A percentile compares a stretch with the other conserved stretches of the same genome.
These are phyloP conservation scores for Tylopilus subfusipes DNA, from an alignment of 768 basidiomycete species.

Conservation along the genomic window DNA sequence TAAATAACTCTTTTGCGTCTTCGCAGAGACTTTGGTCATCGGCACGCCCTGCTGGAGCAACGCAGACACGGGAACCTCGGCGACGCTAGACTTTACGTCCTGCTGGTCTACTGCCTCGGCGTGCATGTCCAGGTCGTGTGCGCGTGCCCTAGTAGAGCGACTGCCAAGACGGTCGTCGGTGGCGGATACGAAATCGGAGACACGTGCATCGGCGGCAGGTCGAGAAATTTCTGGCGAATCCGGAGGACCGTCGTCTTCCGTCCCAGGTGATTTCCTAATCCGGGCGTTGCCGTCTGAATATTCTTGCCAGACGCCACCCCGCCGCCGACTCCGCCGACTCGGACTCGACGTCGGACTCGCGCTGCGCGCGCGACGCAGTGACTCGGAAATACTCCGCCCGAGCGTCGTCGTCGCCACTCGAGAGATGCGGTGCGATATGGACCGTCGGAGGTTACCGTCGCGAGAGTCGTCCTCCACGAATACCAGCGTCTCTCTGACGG, in stretches of 20 bases:
- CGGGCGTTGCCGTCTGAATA: constrained; percentile 5
- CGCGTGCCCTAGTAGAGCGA: not conserved
- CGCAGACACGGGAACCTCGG: constrained; percentile 52
- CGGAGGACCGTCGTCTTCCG: not conserved
- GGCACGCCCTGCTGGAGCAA: constrained; percentile 59
- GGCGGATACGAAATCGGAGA: not conserved
- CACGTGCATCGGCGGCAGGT: not conserved
- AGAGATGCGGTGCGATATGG: constrained; percentile 37
- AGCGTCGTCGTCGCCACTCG: constrained; percentile 30
- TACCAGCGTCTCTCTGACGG: not conserved
- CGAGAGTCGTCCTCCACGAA: not conserved
- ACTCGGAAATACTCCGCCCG: constrained; percentile 29
- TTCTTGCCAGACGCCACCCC: too few relatives aligned
- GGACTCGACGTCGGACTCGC: not conserved
- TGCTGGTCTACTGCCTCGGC: not conserved
- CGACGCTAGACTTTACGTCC: constrained; percentile 5
- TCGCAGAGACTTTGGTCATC: constrained; percentile 82
- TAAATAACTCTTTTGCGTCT: constrained; percentile 66
- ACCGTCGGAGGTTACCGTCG: constrained; percentile 23
- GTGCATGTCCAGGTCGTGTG: constrained; percentile 6
- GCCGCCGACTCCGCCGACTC: not conserved
- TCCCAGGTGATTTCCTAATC: constrained; percentile 21
- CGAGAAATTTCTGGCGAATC: not conserved
- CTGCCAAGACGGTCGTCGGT: not conserved
- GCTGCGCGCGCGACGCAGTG: constrained; percentile 14